Evolutionary conservation across 352 stramenopile species (phyloP).

Genomic region (Blastocystis sp.): DNA sequence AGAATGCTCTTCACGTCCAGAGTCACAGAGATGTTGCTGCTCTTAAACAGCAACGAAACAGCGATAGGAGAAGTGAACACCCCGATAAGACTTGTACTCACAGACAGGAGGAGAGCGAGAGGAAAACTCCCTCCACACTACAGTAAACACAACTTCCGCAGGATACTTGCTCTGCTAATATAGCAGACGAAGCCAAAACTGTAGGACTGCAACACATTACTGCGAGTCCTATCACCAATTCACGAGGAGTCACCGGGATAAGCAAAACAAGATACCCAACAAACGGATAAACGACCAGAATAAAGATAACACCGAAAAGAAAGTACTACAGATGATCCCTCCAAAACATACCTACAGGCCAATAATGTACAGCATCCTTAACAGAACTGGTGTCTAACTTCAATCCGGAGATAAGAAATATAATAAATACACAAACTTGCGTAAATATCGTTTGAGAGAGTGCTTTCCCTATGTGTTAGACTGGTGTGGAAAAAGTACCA

Average conservation of each 20-base stretch:
- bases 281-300: conserved; percentile 44
- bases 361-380: conserved; percentile 53
- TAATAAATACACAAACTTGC: conserved; percentile 54
- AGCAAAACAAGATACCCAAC: conserved; percentile 21
- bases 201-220: conserved; percentile 49
- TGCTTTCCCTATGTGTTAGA: neutral
- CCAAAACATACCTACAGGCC: neutral
- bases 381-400: conserved; percentile 41
- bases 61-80: conserved; percentile 41
- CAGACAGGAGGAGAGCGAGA: conserved; percentile 20
- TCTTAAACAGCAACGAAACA: conserved; percentile 4
- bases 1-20: conserved; percentile 40
- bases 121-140: conserved; percentile 59
- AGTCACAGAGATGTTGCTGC: neutral
- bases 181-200: conserved; percentile 41
- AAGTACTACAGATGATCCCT: neutral
- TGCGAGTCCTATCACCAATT: conserved; percentile 45
- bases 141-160: neutral
- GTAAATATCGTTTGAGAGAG: conserved; percentile 40
- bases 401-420: conserved; percentile 59
- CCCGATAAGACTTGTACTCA: conserved; percentile 19
- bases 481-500: neutral
- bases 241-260: neutral
- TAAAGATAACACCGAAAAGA: conserved; percentile 4
- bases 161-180: conserved; percentile 33